Conservation (phyloP, 1,284 basidiomycete species). For the Thecaphora frezii region DNA sequence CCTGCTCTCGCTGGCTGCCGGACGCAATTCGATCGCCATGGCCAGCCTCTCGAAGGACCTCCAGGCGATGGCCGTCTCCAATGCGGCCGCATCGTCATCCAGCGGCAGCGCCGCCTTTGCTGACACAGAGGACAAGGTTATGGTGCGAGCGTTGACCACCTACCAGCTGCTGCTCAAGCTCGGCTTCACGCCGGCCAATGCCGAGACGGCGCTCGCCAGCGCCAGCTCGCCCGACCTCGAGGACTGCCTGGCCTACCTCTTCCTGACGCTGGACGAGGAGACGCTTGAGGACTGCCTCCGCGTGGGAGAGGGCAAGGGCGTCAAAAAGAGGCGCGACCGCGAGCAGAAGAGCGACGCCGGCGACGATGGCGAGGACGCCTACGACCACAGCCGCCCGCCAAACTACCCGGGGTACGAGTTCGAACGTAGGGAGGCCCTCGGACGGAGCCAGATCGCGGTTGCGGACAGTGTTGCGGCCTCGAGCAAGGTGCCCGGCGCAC, state of each 20-base stretch:
- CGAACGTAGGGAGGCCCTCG: slow-evolving; percentile 19
- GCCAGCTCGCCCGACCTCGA: slow-evolving; percentile 74
- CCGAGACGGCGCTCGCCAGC: slow-evolving; percentile 71
- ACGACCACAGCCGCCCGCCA: slow-evolving; percentile 48
- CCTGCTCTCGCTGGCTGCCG: slow-evolving; percentile 20
- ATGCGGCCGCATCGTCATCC: slow-evolving; percentile 5
- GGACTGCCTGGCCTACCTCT: slow-evolving; percentile 70
- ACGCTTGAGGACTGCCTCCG: slow-evolving; percentile 67
- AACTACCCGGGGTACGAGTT: slow-evolving; percentile 39
- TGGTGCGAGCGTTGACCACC: slow-evolving; percentile 73
- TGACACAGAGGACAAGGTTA: slow-evolving; percentile 63
- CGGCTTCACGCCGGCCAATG: slow-evolving; percentile 74
- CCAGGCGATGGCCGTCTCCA: slow-evolving; percentile 21
- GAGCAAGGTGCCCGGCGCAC: slow-evolving; percentile 14
- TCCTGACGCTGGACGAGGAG: slow-evolving; percentile 62
- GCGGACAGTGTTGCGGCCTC: slow-evolving; percentile 5
- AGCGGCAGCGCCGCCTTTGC: slow-evolving; percentile 16
- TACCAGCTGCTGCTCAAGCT: slow-evolving; percentile 80
- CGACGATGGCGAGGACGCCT: slow-evolving; percentile 21
- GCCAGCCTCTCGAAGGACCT: slow-evolving; percentile 30
- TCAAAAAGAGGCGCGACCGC: slow-evolving; percentile 37
- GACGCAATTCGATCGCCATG: slow-evolving; percentile 26
- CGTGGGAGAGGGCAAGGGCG: slow-evolving; percentile 58
- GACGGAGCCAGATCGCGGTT: slow-evolving; percentile 11
- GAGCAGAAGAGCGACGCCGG: slow-evolving; percentile 11